Base-by-base conservation (phyloP, 2,329 filamentous ascomycete genomes). In the Drechslerella stenobrocha region DNA sequence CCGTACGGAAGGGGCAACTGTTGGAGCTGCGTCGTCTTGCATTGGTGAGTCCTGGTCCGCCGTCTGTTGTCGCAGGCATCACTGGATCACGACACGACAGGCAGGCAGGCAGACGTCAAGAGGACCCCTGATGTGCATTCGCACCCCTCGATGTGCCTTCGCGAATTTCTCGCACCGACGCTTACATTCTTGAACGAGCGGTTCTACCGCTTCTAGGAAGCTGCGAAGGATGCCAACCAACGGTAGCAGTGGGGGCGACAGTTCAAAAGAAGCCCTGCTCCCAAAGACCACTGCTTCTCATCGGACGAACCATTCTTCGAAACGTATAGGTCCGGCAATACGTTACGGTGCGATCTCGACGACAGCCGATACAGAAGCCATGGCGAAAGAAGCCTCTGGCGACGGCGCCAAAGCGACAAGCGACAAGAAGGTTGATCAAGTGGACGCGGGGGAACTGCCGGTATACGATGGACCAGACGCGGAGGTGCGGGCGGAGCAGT, bases 401-500 rank as follows among this genome's bases (percentile, higher is more conserved):
- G 40, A 32, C 24, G 51, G 45, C 20, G 50, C 44, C 26, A 51
- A 9, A 52, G 55, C 45, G 55, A 23, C 28, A 11, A 11, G 30
- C 32, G 44, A 58, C 15, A 66, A 58, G 23, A 30, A 53, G 30
- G 37, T 48, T 8, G 60, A 58, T 23, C 18, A 32, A 11, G 23
- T 47, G 7, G 52, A 35, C 13, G 37, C 22, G 3, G 53, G 55
- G 24, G 24, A 34, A 2, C 28, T 67, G 9, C 63, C 63, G 9
- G 32, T 30, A 30, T 67, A 67, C 47, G 59, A 42, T 20, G 37
- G 37, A 2, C 37, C 37, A 18, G 44, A 58, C 18, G 32, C 53
- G 32, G 63, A 56, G 18, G 23, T 34, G 8, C 50, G 50, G 32
- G 50, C 63, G 18, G 71, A 73, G 45, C 69, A 78, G 53, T 74